Conservation (phyloP, 371 early-diverging fungal genomes). For the Syncephalastrum contaminatum region DNA sequence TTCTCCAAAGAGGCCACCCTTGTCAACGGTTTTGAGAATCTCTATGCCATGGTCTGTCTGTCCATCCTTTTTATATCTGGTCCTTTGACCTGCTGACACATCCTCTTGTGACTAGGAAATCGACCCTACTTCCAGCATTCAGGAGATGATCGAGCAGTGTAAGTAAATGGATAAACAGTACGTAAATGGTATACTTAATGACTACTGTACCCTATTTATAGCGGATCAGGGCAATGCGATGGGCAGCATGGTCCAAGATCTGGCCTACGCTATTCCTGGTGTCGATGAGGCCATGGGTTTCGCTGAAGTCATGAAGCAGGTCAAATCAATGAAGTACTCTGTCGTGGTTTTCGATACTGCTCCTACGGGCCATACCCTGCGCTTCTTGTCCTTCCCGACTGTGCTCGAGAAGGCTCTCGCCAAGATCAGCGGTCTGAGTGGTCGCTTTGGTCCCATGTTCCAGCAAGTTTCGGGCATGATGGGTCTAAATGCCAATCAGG, state of each 20-base stretch:
- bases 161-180: constrained; percentile 30
- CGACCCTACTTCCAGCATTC: constrained; percentile 94
- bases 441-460: constrained; percentile 94
- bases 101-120: constrained; percentile 74
- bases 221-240: constrained; percentile 80
- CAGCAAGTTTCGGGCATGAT: constrained; percentile 97
- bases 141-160: constrained; percentile 95
- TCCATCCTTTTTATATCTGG: constrained; percentile 3
- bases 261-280: constrained; percentile 97
- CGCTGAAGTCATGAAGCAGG: constrained; percentile 99
- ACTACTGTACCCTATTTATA: constrained; percentile 33
- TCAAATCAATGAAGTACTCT: constrained; percentile 97
- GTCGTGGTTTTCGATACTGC: constrained; percentile 99
- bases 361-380: constrained; percentile 98
- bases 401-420: constrained; percentile 95
- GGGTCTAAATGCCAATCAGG: constrained; percentile 87
- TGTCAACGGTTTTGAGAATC: constrained; percentile 91
- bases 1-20: constrained; percentile 95
- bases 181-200: too few species aligned
- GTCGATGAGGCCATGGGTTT: constrained; percentile 99
- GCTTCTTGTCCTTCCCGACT: constrained; percentile 96
- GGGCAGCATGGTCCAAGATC: constrained; percentile 91
- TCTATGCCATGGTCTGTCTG: constrained; percentile 88
- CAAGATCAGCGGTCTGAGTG: constrained; percentile 90
- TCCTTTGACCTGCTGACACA: neutral